Evolutionary conservation across 2,329 filamentous ascomycete species (phyloP), one percentile per base, ranked within the genome.

Genomic region (Penicillium sclerotiorum): DNA sequence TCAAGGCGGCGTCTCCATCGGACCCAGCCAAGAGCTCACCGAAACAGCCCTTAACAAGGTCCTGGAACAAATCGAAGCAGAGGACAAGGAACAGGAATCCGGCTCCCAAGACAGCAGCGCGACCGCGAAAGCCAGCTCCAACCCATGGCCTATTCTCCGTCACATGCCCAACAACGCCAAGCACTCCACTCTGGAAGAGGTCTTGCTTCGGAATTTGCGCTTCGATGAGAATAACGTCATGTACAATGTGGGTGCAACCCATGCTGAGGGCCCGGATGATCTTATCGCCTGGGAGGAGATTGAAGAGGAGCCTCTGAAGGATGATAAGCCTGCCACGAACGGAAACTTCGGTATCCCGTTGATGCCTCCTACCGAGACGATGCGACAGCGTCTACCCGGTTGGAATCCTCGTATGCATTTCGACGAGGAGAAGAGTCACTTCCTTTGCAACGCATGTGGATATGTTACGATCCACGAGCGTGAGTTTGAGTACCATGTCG

Each of bases 371-470:
- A 23, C 22, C 4, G 37, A 25, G 9, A 3, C 22, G 11, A 8
- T 47, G 25, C 27, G 20, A 8, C 15, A 47, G 2, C 1, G 21
- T 11, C 3, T 40, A 25, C 45, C 45, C 4, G 21, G 33, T 7
- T 47, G 45, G 45, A 17, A 47, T 18, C 17, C 45, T 2, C n/a
- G 41, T 13, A 18, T 32, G 13, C 22, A 23, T 18, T 47, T 20
- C 48, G 15, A 36, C 7, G 15, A 18, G 15, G 5, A 18, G 2
- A 20, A 5, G 33, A 8, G 15, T 2, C 9, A 56, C 22, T 75
- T 69, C 45, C 52, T 63, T 9, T 76, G 73, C 45, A n/a, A n/a
- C n/a, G 55, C 63, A 6, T 75, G 73, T 36, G 58, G 61, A 8
- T 47, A 23, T 15, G 59, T 53, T 8, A 73, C 70, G 52, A 45